Conservation (phyloP, 257 asterid genomes). For the Solanum clarkiae region DNA sequence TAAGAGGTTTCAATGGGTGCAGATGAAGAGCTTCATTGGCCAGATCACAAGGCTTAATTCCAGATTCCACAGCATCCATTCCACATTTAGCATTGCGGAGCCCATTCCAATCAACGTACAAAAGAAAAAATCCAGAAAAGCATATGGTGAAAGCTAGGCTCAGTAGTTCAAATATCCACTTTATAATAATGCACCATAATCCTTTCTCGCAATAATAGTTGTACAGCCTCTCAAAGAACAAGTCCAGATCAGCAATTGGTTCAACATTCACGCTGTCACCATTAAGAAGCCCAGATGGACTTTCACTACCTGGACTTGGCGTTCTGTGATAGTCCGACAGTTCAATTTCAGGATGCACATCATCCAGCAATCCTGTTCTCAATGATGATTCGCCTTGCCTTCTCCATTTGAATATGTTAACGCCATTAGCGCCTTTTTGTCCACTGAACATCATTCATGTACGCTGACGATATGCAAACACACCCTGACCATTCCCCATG, state of each 20-base stretch:
- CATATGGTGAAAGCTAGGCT: conserved; percentile 78
- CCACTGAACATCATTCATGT: conserved; percentile 83
- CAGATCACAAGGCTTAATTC: conserved; percentile 84
- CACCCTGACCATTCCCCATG: conserved; percentile 46
- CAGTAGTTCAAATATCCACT: conserved; percentile 83
- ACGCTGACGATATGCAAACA: conserved; percentile 29
- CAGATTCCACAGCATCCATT: conserved; percentile 98
- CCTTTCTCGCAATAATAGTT: conserved; percentile 90
- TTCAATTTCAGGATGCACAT: conserved; percentile 61
- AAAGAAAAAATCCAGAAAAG: conserved; percentile 78
- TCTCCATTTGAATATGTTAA: conserved; percentile 67
- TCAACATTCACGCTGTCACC: conserved; percentile 59
- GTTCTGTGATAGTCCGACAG: conserved; percentile 70
- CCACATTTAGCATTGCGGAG: conserved; percentile 96
- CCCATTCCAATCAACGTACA: conserved; percentile 93
- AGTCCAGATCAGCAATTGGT: conserved; percentile 78
- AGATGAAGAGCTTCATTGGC: conserved; percentile 81
- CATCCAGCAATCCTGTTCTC: conserved; percentile 51
- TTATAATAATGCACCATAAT: conserved; percentile 87
- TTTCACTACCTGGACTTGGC: conserved; percentile 80
- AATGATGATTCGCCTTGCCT: conserved; percentile 48
- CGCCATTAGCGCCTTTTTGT: conserved; percentile 44
- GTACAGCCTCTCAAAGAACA: conserved; percentile 87
- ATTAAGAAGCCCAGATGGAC: conserved; percentile 94
- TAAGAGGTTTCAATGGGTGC: conserved; percentile 78